A percentile compares a stretch with the other conserved stretches of the same genome.
These are phyloP conservation scores for Aphanoascus verrucosus DNA, from an alignment of 2,329 filamentous ascomycete genomes.

Conservation along the genomic window DNA sequence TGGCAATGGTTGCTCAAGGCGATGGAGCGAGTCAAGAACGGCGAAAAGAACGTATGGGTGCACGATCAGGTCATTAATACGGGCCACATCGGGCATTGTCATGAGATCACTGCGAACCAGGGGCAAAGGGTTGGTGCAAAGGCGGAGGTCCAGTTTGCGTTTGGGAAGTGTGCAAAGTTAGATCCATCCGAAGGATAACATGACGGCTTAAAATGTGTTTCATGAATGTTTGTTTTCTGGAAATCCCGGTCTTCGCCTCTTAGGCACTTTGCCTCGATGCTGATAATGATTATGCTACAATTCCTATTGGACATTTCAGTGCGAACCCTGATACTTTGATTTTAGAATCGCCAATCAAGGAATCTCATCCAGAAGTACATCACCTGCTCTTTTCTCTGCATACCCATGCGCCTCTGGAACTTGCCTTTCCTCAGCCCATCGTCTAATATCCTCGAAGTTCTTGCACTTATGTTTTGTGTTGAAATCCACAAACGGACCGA, in stretches of 20 bases:
- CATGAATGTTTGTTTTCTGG: neutral
- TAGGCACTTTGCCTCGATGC: too few species aligned
- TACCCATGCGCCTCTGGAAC: neutral
- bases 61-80: conserved; percentile 10
- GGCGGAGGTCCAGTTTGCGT: conserved; percentile 12
- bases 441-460: conserved; percentile 13
- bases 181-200: neutral
- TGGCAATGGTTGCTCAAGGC: conserved; percentile 13
- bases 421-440: conserved; percentile 23
- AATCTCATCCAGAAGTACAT: conserved; percentile 8
- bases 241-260: too few species aligned
- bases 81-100: conserved; percentile 12
- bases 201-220: neutral
- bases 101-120: conserved; percentile 8
- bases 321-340: neutral
- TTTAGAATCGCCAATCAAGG: conserved; percentile 1
- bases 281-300: too few species aligned
- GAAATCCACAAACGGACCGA: conserved; percentile 36
- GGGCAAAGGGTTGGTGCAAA: conserved; percentile 2
- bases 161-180: conserved; percentile 7
- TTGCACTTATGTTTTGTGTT: conserved; percentile 14
- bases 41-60: conserved; percentile 12
- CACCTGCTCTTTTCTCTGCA: conserved; percentile 6
- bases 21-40: conserved; percentile 10
- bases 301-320: neutral